Percentiles rank a stretch among this genome's conserved stretches.
phyloP scores from a whole-genome alignment of 176 grass and related monocot genomes.

The Ensete glaucum region DNA sequence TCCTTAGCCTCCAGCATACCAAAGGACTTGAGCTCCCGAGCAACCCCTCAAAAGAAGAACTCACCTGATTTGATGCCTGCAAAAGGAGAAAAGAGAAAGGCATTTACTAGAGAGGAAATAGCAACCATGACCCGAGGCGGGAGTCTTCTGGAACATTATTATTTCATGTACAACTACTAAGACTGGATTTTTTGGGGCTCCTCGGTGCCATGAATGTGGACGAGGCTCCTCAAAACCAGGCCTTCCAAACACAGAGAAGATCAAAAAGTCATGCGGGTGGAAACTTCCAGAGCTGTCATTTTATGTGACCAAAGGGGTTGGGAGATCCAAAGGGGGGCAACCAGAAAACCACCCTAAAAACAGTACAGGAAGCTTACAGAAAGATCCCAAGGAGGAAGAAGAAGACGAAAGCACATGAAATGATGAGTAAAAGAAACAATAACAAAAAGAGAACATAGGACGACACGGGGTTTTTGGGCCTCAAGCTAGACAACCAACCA shows the following conservation, averaged over 20 bases:
- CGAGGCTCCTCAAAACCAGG: background rate
- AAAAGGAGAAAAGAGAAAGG: background rate
- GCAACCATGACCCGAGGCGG: background rate
- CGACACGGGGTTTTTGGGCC: too few relatives aligned
- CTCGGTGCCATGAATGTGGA: background rate
- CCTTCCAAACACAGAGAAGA: conserved; percentile 1
- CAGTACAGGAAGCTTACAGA: background rate
- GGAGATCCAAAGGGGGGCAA: background rate
- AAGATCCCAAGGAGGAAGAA: background rate
- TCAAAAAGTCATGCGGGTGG: background rate
- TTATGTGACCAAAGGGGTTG: background rate
- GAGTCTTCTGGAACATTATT: background rate
- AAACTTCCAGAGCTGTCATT: conserved; percentile 15
- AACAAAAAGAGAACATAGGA: background rate
- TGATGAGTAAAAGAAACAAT: background rate
- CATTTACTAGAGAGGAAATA: background rate
- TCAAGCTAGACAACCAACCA: background rate
- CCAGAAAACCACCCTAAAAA: background rate
- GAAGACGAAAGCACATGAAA: conserved; percentile 2
- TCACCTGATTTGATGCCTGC: too few relatives aligned
- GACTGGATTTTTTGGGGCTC: background rate
- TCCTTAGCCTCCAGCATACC: conserved; percentile 15
- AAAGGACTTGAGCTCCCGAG: conserved; percentile 3
- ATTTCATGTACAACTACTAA: background rate
- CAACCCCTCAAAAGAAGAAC: conserved; percentile 1